Base-by-base conservation (phyloP, 2,329 filamentous ascomycete species). In the Trichophyton rubrum region DNA sequence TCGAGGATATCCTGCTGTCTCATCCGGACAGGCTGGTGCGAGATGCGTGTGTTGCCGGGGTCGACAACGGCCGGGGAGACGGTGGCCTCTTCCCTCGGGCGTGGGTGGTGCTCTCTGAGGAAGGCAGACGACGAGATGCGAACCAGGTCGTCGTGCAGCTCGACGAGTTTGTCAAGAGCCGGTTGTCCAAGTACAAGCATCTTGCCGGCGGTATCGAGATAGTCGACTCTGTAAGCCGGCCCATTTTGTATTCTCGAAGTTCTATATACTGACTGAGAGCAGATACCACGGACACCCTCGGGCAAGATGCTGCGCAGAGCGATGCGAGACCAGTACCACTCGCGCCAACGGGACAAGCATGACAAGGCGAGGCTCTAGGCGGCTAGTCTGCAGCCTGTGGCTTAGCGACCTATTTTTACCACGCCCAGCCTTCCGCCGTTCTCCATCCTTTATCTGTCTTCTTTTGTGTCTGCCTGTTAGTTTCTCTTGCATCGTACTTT, bases 1-100 rank as follows among this genome's bases (percentile, higher is more conserved):
- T 87, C 0, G 84, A 87, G 66, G 82, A 85, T 64, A 67, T 82
- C 1, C 70, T 86, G n/a, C 75, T 85, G 0, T 79, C 82, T 0
- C 82, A 86, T 62, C 67, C 72, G 0, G 75, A 75, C 17, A 35
- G 41, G 27, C 61, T 63, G 22, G 56, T 59, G 11, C 60, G 41
- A 33, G 61, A 63, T 56, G 59, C 62, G 9, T 61, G 59, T 59
- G 61, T 64, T 3, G 61, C 58, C 17, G 60, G 61, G 17, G 62
- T 63, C 11, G 62, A 63, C 33, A 63, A 61, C 24, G 62, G 62
- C n/a, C 59, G 62, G 1, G 62, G 62, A 20, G 62, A 63, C 24
- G 62, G 62, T 3, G 35, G 59, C 22, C 47, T 63, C 20, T 59
- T 63, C 30, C 62, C 62, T 47, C 47, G 62, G n/a, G 62, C 62